Conservation (phyloP, 192 early-diverging fungal genomes). For the Lobosporangium transversale region DNA sequence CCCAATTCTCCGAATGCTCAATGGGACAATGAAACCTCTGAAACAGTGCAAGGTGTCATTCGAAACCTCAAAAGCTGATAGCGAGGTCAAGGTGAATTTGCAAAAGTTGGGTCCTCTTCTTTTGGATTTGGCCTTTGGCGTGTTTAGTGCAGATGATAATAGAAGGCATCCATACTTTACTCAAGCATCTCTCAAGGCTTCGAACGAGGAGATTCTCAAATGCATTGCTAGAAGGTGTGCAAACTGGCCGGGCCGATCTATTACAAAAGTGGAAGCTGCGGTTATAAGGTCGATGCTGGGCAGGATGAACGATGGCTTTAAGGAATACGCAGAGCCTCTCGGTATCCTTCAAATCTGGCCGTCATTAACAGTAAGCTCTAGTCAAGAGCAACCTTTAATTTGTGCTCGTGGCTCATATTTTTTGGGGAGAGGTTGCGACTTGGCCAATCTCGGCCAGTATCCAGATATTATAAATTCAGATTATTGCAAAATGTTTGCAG, state of each 20-base stretch:
- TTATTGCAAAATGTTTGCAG: neutral
- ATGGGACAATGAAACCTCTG: constrained; percentile 3
- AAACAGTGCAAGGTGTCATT: neutral
- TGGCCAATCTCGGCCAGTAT: neutral
- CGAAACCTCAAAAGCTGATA: neutral
- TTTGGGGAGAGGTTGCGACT: neutral
- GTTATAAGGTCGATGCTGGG: neutral
- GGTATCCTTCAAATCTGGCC: constrained; percentile 18
- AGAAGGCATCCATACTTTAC: constrained; percentile 2
- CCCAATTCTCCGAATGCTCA: constrained; percentile 2
- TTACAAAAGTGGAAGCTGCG: constrained; percentile 1
- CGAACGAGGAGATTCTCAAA: neutral
- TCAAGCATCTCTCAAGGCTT: neutral
- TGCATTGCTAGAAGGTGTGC: neutral
- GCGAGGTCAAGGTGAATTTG: neutral
- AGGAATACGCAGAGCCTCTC: neutral
- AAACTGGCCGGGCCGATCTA: neutral
- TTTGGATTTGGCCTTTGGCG: neutral
- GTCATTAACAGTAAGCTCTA: neutral
- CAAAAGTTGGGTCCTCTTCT: neutral
- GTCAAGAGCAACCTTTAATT: neutral
- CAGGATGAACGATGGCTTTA: neutral
- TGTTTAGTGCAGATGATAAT: constrained; percentile 1
- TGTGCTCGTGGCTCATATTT: constrained; percentile 3
- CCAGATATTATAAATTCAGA: neutral